phyloP scores from a whole-genome alignment of 1,139 yeast genomes.

The Debaryomyces subglobosus region DNA sequence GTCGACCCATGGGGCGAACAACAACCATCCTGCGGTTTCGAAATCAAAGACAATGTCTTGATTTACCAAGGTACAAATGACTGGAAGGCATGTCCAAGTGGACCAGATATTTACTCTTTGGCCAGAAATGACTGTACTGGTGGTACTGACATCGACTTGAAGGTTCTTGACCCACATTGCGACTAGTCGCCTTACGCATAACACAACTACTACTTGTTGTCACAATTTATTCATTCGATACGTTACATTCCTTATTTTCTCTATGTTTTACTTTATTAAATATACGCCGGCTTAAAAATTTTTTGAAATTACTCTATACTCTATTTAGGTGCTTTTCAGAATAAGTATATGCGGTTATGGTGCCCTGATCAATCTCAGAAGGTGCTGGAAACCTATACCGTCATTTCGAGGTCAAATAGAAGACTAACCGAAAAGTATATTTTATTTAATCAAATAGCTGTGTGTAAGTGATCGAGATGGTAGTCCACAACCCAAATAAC shows the following conservation, averaged over 20 bases:
- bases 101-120: conserved; percentile 26
- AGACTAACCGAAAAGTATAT: not conserved
- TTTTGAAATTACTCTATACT: not conserved
- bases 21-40: conserved; percentile 28
- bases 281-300: not conserved
- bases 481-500: conserved; percentile 82
- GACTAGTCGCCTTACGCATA: not conserved
- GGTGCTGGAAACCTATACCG: conserved; percentile 1
- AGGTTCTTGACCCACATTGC: conserved; percentile 7
- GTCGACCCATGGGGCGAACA: conserved; percentile 32
- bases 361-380: conserved; percentile 1
- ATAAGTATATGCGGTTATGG: not conserved
- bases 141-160: conserved; percentile 27
- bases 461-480: conserved; percentile 43
- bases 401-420: not conserved
- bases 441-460: not conserved
- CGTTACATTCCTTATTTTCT: not conserved
- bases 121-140: conserved; percentile 29
- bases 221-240: not conserved
- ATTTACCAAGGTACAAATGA: conserved; percentile 22
- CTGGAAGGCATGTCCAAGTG: conserved; percentile 35
- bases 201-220: not conserved
- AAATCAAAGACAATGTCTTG: conserved; percentile 27
- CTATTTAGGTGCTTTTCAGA: not conserved
- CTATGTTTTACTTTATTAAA: not conserved